A percentile compares a stretch with the other conserved stretches of the same genome.
These are phyloP conservation scores for Rhizopogon sp. DNA, from an alignment of 768 basidiomycete genomes.

Conservation along the genomic window DNA sequence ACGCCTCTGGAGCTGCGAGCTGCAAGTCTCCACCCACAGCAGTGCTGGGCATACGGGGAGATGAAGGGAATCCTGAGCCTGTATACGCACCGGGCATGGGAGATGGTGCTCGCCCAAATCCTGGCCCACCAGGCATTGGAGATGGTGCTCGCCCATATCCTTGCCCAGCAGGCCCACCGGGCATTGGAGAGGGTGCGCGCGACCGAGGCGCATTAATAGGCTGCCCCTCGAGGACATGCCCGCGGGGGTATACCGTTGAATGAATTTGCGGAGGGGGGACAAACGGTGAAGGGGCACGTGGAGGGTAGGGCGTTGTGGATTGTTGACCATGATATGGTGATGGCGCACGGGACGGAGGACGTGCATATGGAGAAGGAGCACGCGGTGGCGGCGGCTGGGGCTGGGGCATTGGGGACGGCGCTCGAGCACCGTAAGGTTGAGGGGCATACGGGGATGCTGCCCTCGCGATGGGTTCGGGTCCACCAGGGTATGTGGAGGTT, in stretches of 20 bases:
- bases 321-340: conserved; percentile 20
- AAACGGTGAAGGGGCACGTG: conserved; percentile 25
- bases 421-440: conserved; percentile 17
- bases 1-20: conserved; percentile 63
- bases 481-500: conserved; percentile 33
- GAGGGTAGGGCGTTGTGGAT: background rate
- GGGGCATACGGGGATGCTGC: conserved; percentile 30
- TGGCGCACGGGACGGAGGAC: conserved; percentile 20
- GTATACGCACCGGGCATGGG: conserved; percentile 44
- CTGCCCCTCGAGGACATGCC: conserved; percentile 54
- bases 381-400: conserved; percentile 24
- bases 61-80: conserved; percentile 21
- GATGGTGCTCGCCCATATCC: conserved; percentile 38
- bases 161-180: conserved; percentile 32
- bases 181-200: conserved; percentile 52
- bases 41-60: conserved; percentile 23
- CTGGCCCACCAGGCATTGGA: conserved; percentile 45
- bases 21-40: conserved; percentile 28
- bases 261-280: conserved; percentile 13
- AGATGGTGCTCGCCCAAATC: conserved; percentile 37
- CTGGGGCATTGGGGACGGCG: conserved; percentile 17
- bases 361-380: conserved; percentile 13
- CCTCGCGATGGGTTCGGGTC: conserved; percentile 26
- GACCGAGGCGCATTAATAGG: conserved; percentile 30
- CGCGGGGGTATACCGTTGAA: conserved; percentile 43